These are phyloP conservation scores for Angomonas deanei DNA, from an alignment of 208 protist species.

Conservation along the genomic window DNA sequence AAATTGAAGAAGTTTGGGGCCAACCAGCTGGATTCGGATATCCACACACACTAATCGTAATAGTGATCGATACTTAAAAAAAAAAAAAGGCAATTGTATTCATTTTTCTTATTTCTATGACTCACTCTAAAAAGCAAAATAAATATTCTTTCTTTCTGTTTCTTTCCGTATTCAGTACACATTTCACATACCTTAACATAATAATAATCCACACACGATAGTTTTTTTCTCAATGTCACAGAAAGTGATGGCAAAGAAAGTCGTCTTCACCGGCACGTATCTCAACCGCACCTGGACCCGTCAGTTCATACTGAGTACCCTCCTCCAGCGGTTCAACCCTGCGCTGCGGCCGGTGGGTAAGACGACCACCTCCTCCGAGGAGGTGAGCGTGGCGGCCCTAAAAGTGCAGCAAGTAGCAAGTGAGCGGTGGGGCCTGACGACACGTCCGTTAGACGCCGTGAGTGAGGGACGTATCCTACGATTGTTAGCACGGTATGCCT, in stretches of 20 bases:
- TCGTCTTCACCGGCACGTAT: constrained; percentile 68
- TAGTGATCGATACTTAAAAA: not conserved
- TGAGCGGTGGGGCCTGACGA: constrained; percentile 54
- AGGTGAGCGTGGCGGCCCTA: constrained; percentile 40
- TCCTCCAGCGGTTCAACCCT: constrained; percentile 69
- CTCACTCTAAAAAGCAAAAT: no score
- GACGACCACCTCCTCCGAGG: not conserved
- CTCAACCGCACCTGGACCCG: constrained; percentile 55
- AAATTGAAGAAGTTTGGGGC: constrained; percentile 67
- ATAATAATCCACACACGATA: not conserved
- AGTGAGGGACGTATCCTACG: constrained; percentile 71
- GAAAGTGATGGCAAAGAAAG: not conserved
- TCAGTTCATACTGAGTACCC: constrained; percentile 69
- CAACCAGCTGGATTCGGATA: constrained; percentile 71
- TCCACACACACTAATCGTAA: constrained; percentile 50
- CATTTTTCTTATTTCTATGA: not conserved
- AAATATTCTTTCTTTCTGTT: no score
- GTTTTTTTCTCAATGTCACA: not conserved
- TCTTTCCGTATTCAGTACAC: no score
- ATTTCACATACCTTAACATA: no score
- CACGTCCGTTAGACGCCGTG: constrained; percentile 45
- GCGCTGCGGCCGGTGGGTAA: not conserved
- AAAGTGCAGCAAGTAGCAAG: constrained; percentile 50
- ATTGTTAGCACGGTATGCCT: constrained; percentile 70
- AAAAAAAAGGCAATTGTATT: not conserved